Conservation (phyloP, 805 yeast genomes). For the Saccharomyces mikatae region DNA sequence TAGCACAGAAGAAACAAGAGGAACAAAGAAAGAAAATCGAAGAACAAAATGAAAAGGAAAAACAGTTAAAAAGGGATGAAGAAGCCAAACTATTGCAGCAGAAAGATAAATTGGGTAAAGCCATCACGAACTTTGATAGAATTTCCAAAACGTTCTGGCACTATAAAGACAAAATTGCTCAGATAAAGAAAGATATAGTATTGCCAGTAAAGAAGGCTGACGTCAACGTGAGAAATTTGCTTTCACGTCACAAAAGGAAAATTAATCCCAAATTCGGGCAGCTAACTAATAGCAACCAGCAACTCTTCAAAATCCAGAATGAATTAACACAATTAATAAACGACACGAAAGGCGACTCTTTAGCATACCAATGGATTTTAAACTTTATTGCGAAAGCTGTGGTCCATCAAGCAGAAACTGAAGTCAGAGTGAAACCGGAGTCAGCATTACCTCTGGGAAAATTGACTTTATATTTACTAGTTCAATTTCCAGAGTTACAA, state of each 20-base stretch:
- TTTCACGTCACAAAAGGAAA: slow-evolving; percentile 57
- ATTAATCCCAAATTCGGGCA: slow-evolving; percentile 90
- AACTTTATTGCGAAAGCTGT: slow-evolving; percentile 81
- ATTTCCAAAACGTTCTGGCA: slow-evolving; percentile 39
- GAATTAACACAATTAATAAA: slow-evolving; percentile 46
- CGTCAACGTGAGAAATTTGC: slow-evolving; percentile 44
- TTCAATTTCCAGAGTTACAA: slow-evolving; percentile 37
- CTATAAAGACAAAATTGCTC: slow-evolving; percentile 44
- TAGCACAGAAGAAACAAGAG: slow-evolving; percentile 21
- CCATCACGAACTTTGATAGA: slow-evolving; percentile 22
- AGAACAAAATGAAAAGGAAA: slow-evolving; percentile 15
- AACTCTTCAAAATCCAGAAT: slow-evolving; percentile 42
- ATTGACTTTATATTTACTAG: slow-evolving; percentile 48
- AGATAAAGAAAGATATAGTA: slow-evolving; percentile 55
- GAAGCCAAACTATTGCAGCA: slow-evolving; percentile 10
- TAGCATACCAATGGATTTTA: slow-evolving; percentile 64
- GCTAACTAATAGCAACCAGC: slow-evolving; percentile 61
- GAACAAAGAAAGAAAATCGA: slow-evolving; percentile 18
- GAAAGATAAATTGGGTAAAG: slow-evolving; percentile 16
- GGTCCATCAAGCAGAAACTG: slow-evolving; percentile 88
- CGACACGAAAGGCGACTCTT: slow-evolving; percentile 39
- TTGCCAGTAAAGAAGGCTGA: slow-evolving; percentile 43
- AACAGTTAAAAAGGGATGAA: slow-evolving; percentile 8
- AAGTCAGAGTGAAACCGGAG: slow-evolving; percentile 69
- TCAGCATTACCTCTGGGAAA: slow-evolving; percentile 75